Conservation (phyloP, 2,329 filamentous ascomycete genomes). For the Teratosphaeria viscida region DNA sequence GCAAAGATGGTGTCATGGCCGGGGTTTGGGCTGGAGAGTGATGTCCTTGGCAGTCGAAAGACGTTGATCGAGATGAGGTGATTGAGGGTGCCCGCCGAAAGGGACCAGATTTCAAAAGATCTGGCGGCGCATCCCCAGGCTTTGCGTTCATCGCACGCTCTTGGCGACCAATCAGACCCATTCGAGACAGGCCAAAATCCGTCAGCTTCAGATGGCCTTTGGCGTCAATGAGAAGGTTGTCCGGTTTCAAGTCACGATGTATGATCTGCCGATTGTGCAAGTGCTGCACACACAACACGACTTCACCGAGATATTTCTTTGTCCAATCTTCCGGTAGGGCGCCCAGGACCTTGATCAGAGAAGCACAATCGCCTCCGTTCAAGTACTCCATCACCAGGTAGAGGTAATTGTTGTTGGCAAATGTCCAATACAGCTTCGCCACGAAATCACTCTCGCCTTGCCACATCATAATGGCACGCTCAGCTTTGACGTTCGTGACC, state of each 20-base stretch:
- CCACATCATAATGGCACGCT: slow-evolving; percentile 99
- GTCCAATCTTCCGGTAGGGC: slow-evolving; percentile 94
- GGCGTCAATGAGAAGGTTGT: slow-evolving; percentile 93
- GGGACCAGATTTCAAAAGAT: slow-evolving; percentile 82
- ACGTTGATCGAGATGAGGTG: slow-evolving; percentile 83
- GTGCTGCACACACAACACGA: slow-evolving; percentile 93
- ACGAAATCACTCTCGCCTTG: slow-evolving; percentile 98
- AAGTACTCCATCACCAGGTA: slow-evolving; percentile 99
- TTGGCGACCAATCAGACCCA: slow-evolving; percentile 93
- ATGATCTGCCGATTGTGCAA: slow-evolving; percentile 90
- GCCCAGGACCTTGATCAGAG: slow-evolving; percentile 86
- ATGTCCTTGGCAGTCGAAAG: slow-evolving; percentile 73
- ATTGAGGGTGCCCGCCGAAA: slow-evolving; percentile 80
- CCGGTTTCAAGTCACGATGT: slow-evolving; percentile 91
- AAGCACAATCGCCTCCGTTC: slow-evolving; percentile 94
- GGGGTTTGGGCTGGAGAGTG: slow-evolving; percentile 79
- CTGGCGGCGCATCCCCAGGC: slow-evolving; percentile 73
- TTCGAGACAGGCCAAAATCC: slow-evolving; percentile 91
- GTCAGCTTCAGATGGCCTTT: slow-evolving; percentile 95
- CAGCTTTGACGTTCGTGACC: slow-evolving; percentile 96
- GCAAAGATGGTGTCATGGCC: slow-evolving; percentile 69
- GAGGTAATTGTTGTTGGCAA: slow-evolving; percentile 97
- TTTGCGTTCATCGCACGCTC: slow-evolving; percentile 78
- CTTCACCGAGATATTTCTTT: slow-evolving; percentile 93
- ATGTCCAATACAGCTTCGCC: slow-evolving; percentile 98